A percentile compares a stretch with the other conserved stretches of the same genome.
phyloP scores from a whole-genome alignment of 2,329 filamentous ascomycete genomes.

The Trichoderma sp. region DNA sequence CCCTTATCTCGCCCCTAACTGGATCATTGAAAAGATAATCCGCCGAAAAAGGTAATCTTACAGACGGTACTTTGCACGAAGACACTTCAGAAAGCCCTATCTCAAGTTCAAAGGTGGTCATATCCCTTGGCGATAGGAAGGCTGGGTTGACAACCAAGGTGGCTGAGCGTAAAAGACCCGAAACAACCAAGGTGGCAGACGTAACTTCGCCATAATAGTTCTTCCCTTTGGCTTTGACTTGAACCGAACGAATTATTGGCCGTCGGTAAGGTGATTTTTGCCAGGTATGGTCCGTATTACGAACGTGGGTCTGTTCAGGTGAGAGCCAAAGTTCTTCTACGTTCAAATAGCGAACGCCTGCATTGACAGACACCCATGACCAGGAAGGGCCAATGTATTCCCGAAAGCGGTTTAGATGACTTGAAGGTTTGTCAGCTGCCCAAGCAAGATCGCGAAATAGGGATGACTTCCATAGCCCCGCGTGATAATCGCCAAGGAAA shows the following conservation, averaged over 20 bases:
- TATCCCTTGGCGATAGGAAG: not conserved
- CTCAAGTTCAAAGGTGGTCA: not conserved
- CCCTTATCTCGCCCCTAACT: fast-evolving
- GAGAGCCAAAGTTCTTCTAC: not conserved
- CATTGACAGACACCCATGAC: not conserved
- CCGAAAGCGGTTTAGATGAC: not conserved
- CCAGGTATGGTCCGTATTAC: not conserved
- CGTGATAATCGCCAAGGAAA: not conserved
- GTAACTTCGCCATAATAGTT: not conserved
- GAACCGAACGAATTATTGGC: not conserved
- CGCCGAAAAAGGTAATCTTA: not conserved
- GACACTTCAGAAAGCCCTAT: not conserved
- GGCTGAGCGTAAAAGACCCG: not conserved
- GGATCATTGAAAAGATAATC: not conserved
- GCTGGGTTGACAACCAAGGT: not conserved
- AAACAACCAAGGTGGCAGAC: not conserved
- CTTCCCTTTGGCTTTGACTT: not conserved
- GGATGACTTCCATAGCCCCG: not conserved
- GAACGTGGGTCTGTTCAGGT: not conserved
- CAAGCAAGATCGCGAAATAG: not conserved
- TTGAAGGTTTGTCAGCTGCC: not conserved
- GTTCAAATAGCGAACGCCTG: not conserved
- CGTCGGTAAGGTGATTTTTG: not conserved
- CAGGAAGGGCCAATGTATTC: not conserved
- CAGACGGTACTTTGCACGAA: not conserved